Percentiles rank a stretch among this genome's conserved stretches.
Conservation (phyloP, 2,329 filamentous ascomycete genomes). For the Phaeosphaeria sp. region DNA sequence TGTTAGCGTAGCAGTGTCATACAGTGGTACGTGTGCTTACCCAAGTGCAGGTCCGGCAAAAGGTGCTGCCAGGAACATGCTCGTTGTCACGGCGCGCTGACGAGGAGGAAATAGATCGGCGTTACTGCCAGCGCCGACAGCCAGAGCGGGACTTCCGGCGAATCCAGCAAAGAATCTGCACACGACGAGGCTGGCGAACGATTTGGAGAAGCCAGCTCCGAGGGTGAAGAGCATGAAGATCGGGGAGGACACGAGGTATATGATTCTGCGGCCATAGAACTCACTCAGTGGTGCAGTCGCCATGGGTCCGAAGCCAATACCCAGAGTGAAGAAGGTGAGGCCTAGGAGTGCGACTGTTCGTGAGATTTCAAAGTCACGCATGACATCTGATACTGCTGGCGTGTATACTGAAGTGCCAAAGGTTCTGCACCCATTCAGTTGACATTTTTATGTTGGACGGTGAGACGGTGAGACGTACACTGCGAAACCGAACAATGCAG, state of each 20-base stretch:
- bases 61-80: slow-evolving; percentile 50
- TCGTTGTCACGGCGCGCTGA: slow-evolving; percentile 41
- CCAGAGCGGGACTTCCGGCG: slow-evolving; percentile 67
- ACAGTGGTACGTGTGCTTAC: slow-evolving; percentile 22
- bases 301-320: slow-evolving; percentile 66
- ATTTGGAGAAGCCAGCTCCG: slow-evolving; percentile 60
- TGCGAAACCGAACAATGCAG: slow-evolving; percentile 46
- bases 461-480: slow-evolving; percentile 33
- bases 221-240: slow-evolving; percentile 63
- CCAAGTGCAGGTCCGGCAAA: slow-evolving; percentile 50
- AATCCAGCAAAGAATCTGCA: slow-evolving; percentile 75
- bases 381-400: slow-evolving; percentile 56
- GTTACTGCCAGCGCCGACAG: slow-evolving; percentile 52
- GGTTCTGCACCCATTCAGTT: slow-evolving; percentile 49
- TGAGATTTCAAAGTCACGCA: slow-evolving; percentile 61
- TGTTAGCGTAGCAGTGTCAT: neutral
- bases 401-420: slow-evolving; percentile 64
- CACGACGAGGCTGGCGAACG: slow-evolving; percentile 60
- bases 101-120: slow-evolving; percentile 49
- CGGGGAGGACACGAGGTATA: slow-evolving; percentile 58
- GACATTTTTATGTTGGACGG: neutral
- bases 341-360: slow-evolving; percentile 65
- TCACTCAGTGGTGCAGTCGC: slow-evolving; percentile 67
- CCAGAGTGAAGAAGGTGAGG: slow-evolving; percentile 66
- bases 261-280: slow-evolving; percentile 60